Conservation (phyloP, 2,329 filamentous ascomycete species). For the Pseudopyricularia javanii region DNA sequence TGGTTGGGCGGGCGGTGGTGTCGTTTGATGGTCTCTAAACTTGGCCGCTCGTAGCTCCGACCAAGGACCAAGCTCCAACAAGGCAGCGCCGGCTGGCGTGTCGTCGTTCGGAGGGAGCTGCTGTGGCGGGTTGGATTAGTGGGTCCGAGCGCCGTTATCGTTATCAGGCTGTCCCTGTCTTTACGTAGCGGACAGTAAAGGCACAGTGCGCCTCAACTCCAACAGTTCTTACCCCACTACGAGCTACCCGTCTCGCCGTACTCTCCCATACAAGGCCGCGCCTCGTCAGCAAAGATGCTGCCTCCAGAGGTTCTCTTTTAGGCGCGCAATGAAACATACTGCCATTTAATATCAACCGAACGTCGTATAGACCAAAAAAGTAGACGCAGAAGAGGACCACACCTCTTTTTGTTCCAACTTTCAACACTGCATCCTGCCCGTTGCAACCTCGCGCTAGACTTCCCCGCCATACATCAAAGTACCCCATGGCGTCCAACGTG, state of each 20-base stretch:
- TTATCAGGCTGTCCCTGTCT: background rate
- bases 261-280: background rate
- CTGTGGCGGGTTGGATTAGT: background rate
- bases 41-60: constrained; percentile 3
- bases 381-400: too few species aligned
- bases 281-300: background rate
- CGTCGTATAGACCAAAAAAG: too few species aligned
- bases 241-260: background rate
- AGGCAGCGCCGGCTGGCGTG: constrained; percentile 8
- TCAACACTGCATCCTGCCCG: too few species aligned
- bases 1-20: background rate
- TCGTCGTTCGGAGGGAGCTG: background rate
- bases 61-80: constrained; percentile 1
- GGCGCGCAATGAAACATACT: too few species aligned
- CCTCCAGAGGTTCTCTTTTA: background rate
- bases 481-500: constrained; percentile 47
- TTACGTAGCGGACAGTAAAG: background rate
- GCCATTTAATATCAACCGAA: too few species aligned
- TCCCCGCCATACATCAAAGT: background rate
- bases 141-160: background rate
- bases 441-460: too few species aligned
- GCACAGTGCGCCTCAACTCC: background rate
- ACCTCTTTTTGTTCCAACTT: too few species aligned
- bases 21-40: background rate
- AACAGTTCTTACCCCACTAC: background rate